Conservation (phyloP, 2,329 filamentous ascomycete genomes). For the Apiospora malaysiana region DNA sequence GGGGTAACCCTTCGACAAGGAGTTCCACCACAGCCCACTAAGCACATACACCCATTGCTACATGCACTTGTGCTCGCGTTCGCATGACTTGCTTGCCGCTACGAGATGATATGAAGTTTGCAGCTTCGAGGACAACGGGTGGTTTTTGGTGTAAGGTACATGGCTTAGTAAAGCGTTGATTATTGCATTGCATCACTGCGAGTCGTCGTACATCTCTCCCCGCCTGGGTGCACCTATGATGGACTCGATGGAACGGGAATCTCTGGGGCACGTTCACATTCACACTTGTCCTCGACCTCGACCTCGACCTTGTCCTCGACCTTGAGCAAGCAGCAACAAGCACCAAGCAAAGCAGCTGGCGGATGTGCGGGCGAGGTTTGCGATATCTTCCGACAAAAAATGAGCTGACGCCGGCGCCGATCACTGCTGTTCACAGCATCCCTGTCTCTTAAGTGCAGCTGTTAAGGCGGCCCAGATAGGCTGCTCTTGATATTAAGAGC, state of each 20-base stretch:
- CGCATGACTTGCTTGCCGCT: slow-evolving; percentile 10
- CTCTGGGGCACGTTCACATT: not conserved
- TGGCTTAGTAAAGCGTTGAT: not conserved
- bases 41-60: not conserved
- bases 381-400: slow-evolving; percentile 18
- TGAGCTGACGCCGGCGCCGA: slow-evolving; percentile 20
- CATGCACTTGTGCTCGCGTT: not conserved
- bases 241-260: not conserved
- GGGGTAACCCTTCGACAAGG: slow-evolving; percentile 6
- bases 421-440: slow-evolving; percentile 4
- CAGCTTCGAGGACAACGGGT: not conserved
- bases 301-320: not conserved
- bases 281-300: not conserved
- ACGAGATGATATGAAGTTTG: not conserved
- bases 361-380: slow-evolving; percentile 12
- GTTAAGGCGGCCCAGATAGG: slow-evolving; percentile 15
- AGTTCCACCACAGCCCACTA: slow-evolving; percentile 12
- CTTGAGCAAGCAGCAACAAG: not conserved
- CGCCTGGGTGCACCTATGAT: not conserved
- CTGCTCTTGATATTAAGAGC: slow-evolving; percentile 16
- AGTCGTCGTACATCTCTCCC: not conserved
- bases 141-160: not conserved
- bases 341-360: not conserved
- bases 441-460: slow-evolving; percentile 14
- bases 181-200: not conserved